Percentiles rank a stretch among this genome's conserved stretches.
phyloP scores from a whole-genome alignment of 768 basidiomycete genomes.

The Termitomyces sp. region DNA sequence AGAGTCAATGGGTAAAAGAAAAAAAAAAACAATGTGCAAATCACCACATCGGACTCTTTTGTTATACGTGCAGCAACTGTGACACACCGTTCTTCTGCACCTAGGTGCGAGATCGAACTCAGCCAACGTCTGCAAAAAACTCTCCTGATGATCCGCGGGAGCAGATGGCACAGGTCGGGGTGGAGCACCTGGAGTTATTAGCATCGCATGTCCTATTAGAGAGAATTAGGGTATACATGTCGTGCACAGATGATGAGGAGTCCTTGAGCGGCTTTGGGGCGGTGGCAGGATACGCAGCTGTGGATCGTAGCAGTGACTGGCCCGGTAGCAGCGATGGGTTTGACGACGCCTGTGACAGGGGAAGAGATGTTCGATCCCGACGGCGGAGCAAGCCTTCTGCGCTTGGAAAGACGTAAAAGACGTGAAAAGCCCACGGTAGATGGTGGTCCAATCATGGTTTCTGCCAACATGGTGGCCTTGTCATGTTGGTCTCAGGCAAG shows the following conservation, averaged over 20 bases:
- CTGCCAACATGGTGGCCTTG: conserved; percentile 7
- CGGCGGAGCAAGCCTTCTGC: conserved; percentile 19
- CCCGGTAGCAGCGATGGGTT: neutral
- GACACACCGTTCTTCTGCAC: conserved; percentile 38
- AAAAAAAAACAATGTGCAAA: neutral
- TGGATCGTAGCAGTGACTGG: neutral
- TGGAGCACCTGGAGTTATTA: conserved; percentile 28
- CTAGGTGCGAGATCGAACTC: conserved; percentile 25
- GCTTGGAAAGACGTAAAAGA: conserved; percentile 25
- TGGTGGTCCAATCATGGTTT: neutral
- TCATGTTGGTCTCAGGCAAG: conserved; percentile 2
- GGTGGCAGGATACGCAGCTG: conserved; percentile 26
- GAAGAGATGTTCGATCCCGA: neutral
- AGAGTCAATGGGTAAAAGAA: neutral
- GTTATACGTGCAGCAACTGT: conserved; percentile 41
- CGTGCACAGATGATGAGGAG: conserved; percentile 22
- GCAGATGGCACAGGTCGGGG: conserved; percentile 39
- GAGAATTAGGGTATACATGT: conserved; percentile 5
- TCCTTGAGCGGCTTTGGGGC: conserved; percentile 18
- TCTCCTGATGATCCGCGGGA: conserved; percentile 23
- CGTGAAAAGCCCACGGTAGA: conserved; percentile 15
- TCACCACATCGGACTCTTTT: conserved; percentile 14
- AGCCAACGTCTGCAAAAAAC: neutral
- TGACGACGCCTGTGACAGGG: neutral
- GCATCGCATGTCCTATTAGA: neutral